These are phyloP conservation scores for Aureobasidium sp. DNA, from an alignment of 2,329 filamentous ascomycete species.

Conservation along the genomic window DNA sequence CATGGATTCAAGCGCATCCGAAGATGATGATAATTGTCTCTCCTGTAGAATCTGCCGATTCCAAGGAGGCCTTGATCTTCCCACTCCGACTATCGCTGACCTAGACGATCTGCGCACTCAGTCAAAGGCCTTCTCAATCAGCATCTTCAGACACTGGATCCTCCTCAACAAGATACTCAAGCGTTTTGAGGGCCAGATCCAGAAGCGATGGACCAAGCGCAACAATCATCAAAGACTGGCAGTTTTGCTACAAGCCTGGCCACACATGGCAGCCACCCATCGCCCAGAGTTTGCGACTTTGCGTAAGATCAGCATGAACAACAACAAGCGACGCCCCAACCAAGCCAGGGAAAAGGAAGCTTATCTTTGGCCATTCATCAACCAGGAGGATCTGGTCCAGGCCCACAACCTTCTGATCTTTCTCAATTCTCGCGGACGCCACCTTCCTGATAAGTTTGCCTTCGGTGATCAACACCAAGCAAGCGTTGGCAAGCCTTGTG, in stretches of 20 bases:
- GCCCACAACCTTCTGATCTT: conserved; percentile 42
- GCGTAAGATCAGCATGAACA: conserved; percentile 20
- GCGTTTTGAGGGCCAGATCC: conserved; percentile 46
- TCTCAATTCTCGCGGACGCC: conserved; percentile 45
- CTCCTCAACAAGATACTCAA: conserved; percentile 38
- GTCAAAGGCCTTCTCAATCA: conserved; percentile 19
- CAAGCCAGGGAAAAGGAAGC: conserved; percentile 22
- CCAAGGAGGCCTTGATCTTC: conserved; percentile 20
- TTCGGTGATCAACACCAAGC: conserved; percentile 36
- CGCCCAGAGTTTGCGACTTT: conserved; percentile 45
- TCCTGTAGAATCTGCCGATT: conserved; percentile 6
- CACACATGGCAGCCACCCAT: conserved; percentile 43
- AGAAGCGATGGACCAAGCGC: conserved; percentile 51
- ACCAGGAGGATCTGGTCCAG: conserved; percentile 48
- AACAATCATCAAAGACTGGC: conserved; percentile 38
- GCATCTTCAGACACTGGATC: conserved; percentile 33
- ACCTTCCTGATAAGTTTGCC: conserved; percentile 42
- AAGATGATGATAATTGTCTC: conserved; percentile 6
- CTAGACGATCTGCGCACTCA: conserved; percentile 21
- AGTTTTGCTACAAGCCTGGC: conserved; percentile 44
- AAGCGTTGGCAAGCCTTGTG: neutral
- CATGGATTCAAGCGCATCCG: neutral
- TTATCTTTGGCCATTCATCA: conserved; percentile 50
- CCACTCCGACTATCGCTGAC: conserved; percentile 15
- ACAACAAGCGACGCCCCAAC: conserved; percentile 18